phyloP scores from a whole-genome alignment of 306 rosid genomes.

The Lablab purpureus region DNA sequence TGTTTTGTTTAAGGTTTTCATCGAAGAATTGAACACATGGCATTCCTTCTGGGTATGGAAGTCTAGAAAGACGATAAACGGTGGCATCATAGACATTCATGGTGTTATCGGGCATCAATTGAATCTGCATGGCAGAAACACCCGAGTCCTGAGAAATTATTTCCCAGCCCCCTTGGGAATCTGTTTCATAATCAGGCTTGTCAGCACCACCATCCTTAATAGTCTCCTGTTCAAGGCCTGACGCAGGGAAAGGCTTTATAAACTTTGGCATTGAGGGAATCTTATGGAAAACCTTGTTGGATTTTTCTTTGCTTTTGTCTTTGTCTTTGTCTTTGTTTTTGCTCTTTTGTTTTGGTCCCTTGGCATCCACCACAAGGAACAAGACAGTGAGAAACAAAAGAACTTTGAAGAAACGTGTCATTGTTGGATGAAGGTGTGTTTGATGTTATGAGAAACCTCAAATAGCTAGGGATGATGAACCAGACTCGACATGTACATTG shows the following conservation, averaged over 20 bases:
- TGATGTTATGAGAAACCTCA: background rate
- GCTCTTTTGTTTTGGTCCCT: no score
- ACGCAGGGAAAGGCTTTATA: background rate
- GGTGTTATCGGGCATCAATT: slow-evolving; percentile 76
- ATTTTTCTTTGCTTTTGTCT: background rate
- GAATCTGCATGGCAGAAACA: slow-evolving; percentile 81
- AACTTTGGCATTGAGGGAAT: background rate
- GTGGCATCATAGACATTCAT: slow-evolving; percentile 65
- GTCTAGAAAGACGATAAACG: slow-evolving; percentile 58
- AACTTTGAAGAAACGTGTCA: slow-evolving; percentile 53
- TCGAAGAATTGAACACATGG: slow-evolving; percentile 58
- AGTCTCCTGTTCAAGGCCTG: fast-evolving
- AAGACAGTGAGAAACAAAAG: slow-evolving; percentile 47
- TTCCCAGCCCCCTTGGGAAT: slow-evolving; percentile 58
- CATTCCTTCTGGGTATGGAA: slow-evolving; percentile 50
- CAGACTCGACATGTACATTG: background rate
- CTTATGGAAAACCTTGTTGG: background rate
- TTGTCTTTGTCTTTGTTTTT: background rate
- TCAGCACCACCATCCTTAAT: background rate
- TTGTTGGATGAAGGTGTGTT: slow-evolving; percentile 25
- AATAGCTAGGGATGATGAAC: background rate
- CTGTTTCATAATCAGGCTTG: slow-evolving; percentile 27
- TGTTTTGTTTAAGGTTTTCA: background rate
- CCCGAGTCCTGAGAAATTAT: slow-evolving; percentile 51
- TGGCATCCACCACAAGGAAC: slow-evolving; percentile 43